Conservation (phyloP, 139 green algal genomes). For the Chlorella ohadii region DNA sequence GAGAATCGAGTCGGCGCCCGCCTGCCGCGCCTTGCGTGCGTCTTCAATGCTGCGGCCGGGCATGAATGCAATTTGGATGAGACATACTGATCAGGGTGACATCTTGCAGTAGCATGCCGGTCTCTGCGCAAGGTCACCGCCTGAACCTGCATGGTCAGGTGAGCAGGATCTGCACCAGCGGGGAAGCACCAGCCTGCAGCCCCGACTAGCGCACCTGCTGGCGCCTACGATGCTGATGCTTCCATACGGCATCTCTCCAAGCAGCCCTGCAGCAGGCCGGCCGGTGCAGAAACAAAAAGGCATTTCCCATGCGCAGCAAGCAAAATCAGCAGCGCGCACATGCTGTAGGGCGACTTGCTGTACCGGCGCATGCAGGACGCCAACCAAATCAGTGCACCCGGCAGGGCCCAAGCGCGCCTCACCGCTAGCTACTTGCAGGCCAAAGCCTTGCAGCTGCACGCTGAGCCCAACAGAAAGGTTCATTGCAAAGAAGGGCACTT, state of each 20-base stretch:
- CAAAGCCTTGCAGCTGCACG: constrained; percentile 70
- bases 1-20: constrained; percentile 76
- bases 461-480: constrained; percentile 44
- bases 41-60: constrained; percentile 54
- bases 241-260: constrained; percentile 73
- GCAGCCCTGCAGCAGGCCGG: constrained; percentile 53
- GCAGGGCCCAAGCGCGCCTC: not conserved
- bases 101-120: too few species aligned
- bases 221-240: constrained; percentile 64
- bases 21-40: constrained; percentile 59
- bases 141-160: too few species aligned
- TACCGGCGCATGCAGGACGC: not conserved
- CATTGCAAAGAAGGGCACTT: constrained; percentile 60
- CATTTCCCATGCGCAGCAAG: not conserved
- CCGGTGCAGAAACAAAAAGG: too few species aligned
- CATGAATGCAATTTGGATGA: too few species aligned
- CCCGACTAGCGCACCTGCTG: too few species aligned
- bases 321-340: too few species aligned
- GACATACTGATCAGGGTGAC: too few species aligned
- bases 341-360: too few species aligned
- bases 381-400: too few species aligned
- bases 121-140: too few species aligned
- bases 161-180: too few species aligned
- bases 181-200: too few species aligned
- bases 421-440: constrained; percentile 63